Evolutionary conservation across 495 filamentous ascomycete genomes (phyloP).

Genomic region (Penicillium flavigenum): DNA sequence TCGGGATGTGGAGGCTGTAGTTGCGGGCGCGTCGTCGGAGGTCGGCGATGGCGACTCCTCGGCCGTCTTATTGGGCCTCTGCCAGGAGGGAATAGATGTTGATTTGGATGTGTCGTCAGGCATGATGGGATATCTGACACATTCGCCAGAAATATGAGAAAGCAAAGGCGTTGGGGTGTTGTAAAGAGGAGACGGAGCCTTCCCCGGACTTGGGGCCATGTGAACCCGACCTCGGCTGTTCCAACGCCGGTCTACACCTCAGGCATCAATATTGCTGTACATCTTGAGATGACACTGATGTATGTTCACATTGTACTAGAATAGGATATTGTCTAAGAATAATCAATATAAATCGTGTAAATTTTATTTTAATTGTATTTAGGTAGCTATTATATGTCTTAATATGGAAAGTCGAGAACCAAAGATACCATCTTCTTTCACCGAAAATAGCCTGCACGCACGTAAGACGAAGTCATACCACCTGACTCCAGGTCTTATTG

Average conservation of each 20-base stretch:
- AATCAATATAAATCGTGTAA: not conserved
- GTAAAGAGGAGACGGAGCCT: constrained; percentile 15
- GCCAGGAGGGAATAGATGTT: constrained; percentile 51
- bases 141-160: not conserved
- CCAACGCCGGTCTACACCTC: constrained; percentile 5
- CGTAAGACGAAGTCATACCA: constrained; percentile 1
- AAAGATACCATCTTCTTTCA: not conserved
- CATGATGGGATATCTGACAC: constrained; percentile 30
- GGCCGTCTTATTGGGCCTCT: constrained; percentile 29
- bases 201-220: constrained; percentile 31
- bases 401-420: not conserved
- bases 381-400: not conserved
- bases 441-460: not conserved
- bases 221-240: constrained; percentile 39
- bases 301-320: not conserved
- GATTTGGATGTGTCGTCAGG: constrained; percentile 36
- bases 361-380: not conserved
- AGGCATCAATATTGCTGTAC: constrained; percentile 4
- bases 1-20: constrained; percentile 28
- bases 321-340: not conserved
- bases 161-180: constrained; percentile 1
- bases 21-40: constrained; percentile 35
- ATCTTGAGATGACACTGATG: not conserved
- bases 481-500: not conserved
- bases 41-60: constrained; percentile 31